Conservation (phyloP, 208 protist genomes). For the Trypanosoma vivax region DNA sequence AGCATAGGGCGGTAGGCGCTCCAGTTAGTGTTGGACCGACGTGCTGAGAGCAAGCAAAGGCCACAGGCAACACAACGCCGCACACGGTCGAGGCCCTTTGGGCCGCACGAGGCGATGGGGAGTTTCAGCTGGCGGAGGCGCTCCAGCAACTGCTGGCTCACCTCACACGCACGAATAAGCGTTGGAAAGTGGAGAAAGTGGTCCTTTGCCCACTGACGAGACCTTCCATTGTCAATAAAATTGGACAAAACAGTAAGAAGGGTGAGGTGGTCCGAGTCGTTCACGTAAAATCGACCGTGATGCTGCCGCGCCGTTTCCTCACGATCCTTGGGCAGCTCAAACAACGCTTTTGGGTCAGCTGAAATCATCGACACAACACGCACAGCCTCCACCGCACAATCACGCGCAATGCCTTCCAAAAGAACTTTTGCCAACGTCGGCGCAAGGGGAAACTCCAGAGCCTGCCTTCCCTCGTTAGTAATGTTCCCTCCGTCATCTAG, state of each 20-base stretch:
- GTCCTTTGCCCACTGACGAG: conserved; percentile 92
- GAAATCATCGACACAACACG: conserved; percentile 97
- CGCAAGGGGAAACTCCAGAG: conserved; percentile 98
- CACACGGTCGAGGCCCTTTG: conserved; percentile 85
- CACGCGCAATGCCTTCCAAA: conserved; percentile 58
- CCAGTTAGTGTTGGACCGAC: conserved; percentile 88
- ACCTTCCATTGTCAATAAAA: conserved; percentile 90
- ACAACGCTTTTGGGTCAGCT: conserved; percentile 91
- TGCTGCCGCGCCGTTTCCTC: conserved; percentile 78
- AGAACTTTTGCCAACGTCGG: conserved; percentile 96
- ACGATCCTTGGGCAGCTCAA: conserved; percentile 88
- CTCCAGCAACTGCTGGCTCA: conserved; percentile 96
- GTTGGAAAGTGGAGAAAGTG: conserved; percentile 97
- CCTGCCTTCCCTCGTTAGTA: conserved; percentile 92
- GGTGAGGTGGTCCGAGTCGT: conserved; percentile 99
- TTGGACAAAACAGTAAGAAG: conserved; percentile 97
- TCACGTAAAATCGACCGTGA: conserved; percentile 94
- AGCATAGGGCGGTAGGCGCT: conserved; percentile 98
- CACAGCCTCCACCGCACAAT: conserved; percentile 87
- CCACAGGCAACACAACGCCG: conserved; percentile 92
- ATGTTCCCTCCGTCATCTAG: conserved; percentile 94
- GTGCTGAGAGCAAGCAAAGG: conserved; percentile 96
- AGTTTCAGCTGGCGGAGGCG: conserved; percentile 86
- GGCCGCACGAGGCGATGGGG: conserved; percentile 43
- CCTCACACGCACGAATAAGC: conserved; percentile 86